Evolutionary conservation across 306 rosid species (phyloP).

Genomic region (Mimosa pudica): DNA sequence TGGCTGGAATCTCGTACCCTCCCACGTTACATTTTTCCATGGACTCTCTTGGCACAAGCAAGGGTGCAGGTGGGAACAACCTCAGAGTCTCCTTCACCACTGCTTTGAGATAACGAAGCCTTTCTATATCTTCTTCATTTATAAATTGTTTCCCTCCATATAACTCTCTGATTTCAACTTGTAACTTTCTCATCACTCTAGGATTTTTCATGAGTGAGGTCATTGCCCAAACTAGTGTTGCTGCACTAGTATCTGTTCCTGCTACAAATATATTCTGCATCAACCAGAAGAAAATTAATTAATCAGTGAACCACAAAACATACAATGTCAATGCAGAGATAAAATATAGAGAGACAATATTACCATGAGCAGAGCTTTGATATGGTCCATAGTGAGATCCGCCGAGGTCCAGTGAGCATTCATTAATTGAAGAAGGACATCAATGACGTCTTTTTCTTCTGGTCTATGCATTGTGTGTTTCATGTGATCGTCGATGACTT

Average conservation of each 20-base stretch:
- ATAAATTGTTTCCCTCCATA: background rate
- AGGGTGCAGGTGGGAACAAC: background rate
- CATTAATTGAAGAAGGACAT: constrained; percentile 33
- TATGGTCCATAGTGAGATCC: constrained; percentile 41
- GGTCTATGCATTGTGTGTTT: background rate
- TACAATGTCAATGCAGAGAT: background rate
- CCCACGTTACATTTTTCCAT: background rate
- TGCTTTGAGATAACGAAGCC: background rate
- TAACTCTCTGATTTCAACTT: background rate
- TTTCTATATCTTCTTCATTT: background rate
- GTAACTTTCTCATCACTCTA: background rate
- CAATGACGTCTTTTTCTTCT: constrained; percentile 32
- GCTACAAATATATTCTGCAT: background rate
- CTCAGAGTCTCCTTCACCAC: background rate
- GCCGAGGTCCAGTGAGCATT: constrained; percentile 2
- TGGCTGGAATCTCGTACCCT: background rate
- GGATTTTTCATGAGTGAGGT: background rate
- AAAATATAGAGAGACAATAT: background rate
- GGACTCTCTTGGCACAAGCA: background rate
- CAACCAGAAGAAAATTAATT: background rate
- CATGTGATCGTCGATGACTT: constrained; percentile 41
- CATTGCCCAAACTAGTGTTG: background rate
- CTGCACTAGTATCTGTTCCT: background rate
- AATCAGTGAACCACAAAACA: background rate
- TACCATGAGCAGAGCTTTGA: constrained; percentile 36